Conservation (phyloP, 805 yeast species). For the Metschnikowia bowlesiae region DNA sequence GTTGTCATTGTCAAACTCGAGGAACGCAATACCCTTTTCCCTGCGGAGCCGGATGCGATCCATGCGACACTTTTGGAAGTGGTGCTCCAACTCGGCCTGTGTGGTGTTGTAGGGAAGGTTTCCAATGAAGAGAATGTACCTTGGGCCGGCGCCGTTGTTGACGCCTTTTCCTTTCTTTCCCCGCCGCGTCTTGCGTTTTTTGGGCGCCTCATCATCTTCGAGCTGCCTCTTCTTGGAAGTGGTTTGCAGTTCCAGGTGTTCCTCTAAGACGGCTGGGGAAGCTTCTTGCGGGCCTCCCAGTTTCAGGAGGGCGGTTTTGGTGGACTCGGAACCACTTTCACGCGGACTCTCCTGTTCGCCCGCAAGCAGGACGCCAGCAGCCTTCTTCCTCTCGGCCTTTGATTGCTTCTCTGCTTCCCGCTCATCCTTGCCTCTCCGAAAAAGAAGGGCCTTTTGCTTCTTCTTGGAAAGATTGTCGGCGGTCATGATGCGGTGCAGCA, state of each 20-base stretch:
- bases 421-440: constrained; percentile 42
- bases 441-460: constrained; percentile 59
- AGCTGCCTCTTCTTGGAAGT: constrained; percentile 13
- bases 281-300: constrained; percentile 3
- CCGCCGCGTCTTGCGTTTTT: constrained; percentile 72
- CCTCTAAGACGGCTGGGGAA: not conserved
- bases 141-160: constrained; percentile 46
- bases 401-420: constrained; percentile 26
- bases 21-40: constrained; percentile 88
- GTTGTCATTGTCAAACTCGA: constrained; percentile 65
- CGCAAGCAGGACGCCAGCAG: too few species aligned
- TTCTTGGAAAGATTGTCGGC: constrained; percentile 56
- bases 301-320: too few species aligned
- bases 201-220: constrained; percentile 32
- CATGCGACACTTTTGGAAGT: constrained; percentile 72
- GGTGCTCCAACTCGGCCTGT: constrained; percentile 57
- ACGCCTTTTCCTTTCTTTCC: constrained; percentile 68
- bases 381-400: constrained; percentile 26
- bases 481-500: constrained; percentile 7
- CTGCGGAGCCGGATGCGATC: constrained; percentile 70
- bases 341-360: constrained; percentile 24
- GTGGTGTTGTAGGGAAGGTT: constrained; percentile 74
- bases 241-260: too few species aligned
- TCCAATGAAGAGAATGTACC: constrained; percentile 86
- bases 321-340: too few species aligned